Conservation (phyloP, 2,329 filamentous ascomycete species). For the Macrophomina pseudophaseolina region DNA sequence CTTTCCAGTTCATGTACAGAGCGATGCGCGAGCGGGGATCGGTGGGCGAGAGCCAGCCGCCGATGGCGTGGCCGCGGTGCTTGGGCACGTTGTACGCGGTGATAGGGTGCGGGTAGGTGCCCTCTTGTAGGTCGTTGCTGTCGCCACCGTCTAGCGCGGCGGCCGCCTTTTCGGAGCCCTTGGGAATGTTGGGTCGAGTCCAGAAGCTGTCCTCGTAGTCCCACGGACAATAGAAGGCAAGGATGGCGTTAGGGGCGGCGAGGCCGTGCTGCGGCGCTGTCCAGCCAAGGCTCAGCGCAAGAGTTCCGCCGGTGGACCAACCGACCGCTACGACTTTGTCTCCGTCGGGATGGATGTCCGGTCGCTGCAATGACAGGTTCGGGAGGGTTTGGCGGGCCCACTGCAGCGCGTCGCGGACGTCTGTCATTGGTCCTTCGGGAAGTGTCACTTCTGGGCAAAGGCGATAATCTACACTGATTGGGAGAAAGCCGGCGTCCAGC, state of each 20-base stretch:
- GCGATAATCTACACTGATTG: conserved; percentile 55
- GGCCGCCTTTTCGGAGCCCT: conserved; percentile 26
- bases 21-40: conserved; percentile 47
- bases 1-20: conserved; percentile 53
- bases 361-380: conserved; percentile 11
- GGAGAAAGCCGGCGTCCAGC: conserved; percentile 47
- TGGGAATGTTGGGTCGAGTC: conserved; percentile 30
- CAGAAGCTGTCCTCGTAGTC: conserved; percentile 43
- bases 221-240: conserved; percentile 54
- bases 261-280: conserved; percentile 40
- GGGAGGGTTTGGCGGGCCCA: conserved; percentile 47
- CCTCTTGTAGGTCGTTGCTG: background rate
- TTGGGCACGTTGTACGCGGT: conserved; percentile 30
- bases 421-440: conserved; percentile 51
- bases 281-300: conserved; percentile 53
- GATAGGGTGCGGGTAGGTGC: conserved; percentile 27
- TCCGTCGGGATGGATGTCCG: conserved; percentile 33
- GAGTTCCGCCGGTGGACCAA: conserved; percentile 56
- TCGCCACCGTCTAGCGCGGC: background rate
- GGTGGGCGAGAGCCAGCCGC: conserved; percentile 32
- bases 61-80: conserved; percentile 9
- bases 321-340: conserved; percentile 50
- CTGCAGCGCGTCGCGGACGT: conserved; percentile 49
- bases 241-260: conserved; percentile 50
- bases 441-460: conserved; percentile 55